Percentiles rank a stretch among this genome's conserved stretches.
Evolutionary conservation across 1,284 basidiomycete genomes (phyloP).

Genomic region (Laetiporus sulphureus): DNA sequence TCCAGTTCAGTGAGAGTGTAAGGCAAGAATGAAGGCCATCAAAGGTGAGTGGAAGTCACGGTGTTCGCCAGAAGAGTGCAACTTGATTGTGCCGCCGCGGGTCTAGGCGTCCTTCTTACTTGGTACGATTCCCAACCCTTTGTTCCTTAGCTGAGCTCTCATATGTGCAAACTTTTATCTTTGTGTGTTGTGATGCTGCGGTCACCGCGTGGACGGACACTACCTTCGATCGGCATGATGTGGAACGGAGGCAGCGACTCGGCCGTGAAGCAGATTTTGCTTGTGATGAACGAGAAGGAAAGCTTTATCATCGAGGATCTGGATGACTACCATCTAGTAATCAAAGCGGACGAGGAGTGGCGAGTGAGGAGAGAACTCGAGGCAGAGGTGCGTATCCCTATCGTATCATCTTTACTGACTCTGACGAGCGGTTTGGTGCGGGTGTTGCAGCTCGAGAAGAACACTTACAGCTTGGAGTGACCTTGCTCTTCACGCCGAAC

Average conservation of each 20-base stretch:
- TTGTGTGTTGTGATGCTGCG: no score
- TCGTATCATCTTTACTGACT: neutral
- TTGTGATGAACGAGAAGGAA: constrained; percentile 74
- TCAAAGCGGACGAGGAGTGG: constrained; percentile 77
- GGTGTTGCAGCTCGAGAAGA: constrained; percentile 36
- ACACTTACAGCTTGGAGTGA: constrained; percentile 37
- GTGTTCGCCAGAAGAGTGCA: neutral
- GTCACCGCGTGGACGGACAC: no score
- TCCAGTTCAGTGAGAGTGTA: no score
- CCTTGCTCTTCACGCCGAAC: neutral
- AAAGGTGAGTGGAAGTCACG: constrained; percentile 38
- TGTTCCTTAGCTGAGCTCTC: no score
- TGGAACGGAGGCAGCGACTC: constrained; percentile 57
- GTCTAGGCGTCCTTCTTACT: constrained; percentile 61
- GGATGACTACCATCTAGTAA: constrained; percentile 79
- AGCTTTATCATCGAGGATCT: constrained; percentile 84
- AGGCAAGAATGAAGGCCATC: constrained; percentile 48
- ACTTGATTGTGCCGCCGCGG: constrained; percentile 6
- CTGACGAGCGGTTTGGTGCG: neutral
- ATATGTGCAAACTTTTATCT: no score
- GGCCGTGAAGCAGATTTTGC: constrained; percentile 85
- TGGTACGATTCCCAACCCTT: no score
- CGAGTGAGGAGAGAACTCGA: constrained; percentile 69
- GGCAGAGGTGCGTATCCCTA: constrained; percentile 50
- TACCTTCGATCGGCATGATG: no score